Conservation (phyloP, 2,329 filamentous ascomycete genomes). For the Colletotrichum sp. region DNA sequence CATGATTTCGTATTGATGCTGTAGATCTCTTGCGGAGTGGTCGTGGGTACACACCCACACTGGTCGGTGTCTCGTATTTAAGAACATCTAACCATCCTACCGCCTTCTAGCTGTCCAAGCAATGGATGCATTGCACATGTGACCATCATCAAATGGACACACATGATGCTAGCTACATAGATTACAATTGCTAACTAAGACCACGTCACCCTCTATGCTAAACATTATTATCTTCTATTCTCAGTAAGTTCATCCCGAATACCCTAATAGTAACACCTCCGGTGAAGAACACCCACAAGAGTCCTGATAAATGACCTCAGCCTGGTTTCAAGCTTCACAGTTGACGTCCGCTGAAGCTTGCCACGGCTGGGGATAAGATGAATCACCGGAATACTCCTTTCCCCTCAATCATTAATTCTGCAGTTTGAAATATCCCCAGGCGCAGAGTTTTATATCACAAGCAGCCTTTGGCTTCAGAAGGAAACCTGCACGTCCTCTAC, state of each 20-base stretch:
- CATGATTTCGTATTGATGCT: rapidly evolving
- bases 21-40: neutral
- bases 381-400: too few relatives aligned
- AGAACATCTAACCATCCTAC: neutral
- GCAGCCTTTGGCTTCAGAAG: neutral
- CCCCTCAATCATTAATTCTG: too few relatives aligned
- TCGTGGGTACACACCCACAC: too few relatives aligned
- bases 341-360: too few relatives aligned
- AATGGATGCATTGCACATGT: too few relatives aligned
- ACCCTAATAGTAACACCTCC: neutral
- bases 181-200: neutral
- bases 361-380: too few relatives aligned
- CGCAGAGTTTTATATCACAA: neutral
- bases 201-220: neutral
- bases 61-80: neutral
- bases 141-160: neutral
- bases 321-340: rapidly evolving
- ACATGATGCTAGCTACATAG: neutral
- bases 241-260: neutral
- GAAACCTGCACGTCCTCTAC: neutral
- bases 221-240: neutral
- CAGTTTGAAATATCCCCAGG: neutral
- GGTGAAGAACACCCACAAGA: neutral
- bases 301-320: neutral
- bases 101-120: too few relatives aligned